These are phyloP conservation scores for Fusarium globosum DNA, from an alignment of 2,329 filamentous ascomycete species.

Conservation along the genomic window DNA sequence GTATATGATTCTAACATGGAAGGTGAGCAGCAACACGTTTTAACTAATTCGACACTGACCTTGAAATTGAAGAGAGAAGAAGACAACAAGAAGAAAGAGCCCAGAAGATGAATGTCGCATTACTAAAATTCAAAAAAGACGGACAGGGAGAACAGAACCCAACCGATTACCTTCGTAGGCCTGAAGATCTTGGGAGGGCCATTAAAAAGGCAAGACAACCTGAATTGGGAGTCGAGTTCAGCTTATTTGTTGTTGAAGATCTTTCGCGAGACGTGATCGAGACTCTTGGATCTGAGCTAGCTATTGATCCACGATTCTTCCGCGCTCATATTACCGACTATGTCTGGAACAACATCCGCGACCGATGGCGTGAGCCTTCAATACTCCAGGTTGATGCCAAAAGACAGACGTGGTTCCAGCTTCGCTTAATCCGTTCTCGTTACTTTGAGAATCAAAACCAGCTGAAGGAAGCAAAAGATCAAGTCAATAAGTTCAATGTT, in stretches of 20 bases:
- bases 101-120: background rate
- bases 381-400: background rate
- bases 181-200: background rate
- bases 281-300: background rate
- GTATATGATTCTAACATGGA: background rate
- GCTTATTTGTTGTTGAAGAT: background rate
- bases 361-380: background rate
- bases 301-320: background rate
- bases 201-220: rapidly evolving
- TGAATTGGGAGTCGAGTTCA: rapidly evolving
- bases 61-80: rapidly evolving
- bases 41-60: background rate
- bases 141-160: background rate
- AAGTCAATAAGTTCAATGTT: background rate
- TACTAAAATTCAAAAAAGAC: background rate
- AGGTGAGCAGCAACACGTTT: rapidly evolving
- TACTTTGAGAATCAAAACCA: background rate
- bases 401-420: background rate
- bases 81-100: background rate
- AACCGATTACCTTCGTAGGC: rapidly evolving
- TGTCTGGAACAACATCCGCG: background rate
- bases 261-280: background rate
- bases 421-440: background rate
- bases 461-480: rapidly evolving
- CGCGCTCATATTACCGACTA: background rate